phyloP scores from a whole-genome alignment of 2,329 filamentous ascomycete genomes.

The Colletotrichum destructivum region DNA sequence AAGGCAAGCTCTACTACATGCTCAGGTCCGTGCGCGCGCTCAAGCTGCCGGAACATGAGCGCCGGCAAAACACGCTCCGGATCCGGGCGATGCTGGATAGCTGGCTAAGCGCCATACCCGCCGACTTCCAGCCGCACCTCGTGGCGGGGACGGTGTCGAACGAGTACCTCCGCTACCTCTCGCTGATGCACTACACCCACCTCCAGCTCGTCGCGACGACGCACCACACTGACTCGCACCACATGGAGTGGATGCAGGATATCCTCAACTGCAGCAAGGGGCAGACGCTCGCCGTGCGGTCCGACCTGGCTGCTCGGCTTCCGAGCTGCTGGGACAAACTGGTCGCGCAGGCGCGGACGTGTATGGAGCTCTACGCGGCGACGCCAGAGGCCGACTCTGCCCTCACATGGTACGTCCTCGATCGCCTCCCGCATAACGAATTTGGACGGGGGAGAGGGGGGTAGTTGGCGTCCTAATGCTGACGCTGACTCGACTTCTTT shows the following conservation, averaged over 20 bases:
- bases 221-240: constrained; percentile 33
- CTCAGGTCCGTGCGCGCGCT: constrained; percentile 24
- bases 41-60: constrained; percentile 17
- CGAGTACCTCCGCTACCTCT: constrained; percentile 24
- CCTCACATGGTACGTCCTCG: constrained; percentile 30
- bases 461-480: too few species aligned
- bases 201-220: constrained; percentile 26
- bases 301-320: neutral
- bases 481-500: neutral
- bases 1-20: constrained; percentile 39
- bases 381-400: constrained; percentile 28
- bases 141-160: constrained; percentile 5
- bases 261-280: constrained; percentile 17
- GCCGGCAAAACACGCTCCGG: constrained; percentile 9
- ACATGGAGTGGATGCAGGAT: constrained; percentile 31
- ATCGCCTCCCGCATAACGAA: neutral
- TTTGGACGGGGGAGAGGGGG: too few species aligned
- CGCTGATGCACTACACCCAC: constrained; percentile 33
- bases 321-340: constrained; percentile 36
- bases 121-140: constrained; percentile 21
- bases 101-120: constrained; percentile 28
- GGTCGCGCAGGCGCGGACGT: constrained; percentile 22
- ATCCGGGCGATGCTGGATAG: constrained; percentile 30
- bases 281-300: neutral
- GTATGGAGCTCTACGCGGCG: constrained; percentile 35